phyloP scores from a whole-genome alignment of 1,139 yeast species.

The Debaryomyces fabryi region DNA sequence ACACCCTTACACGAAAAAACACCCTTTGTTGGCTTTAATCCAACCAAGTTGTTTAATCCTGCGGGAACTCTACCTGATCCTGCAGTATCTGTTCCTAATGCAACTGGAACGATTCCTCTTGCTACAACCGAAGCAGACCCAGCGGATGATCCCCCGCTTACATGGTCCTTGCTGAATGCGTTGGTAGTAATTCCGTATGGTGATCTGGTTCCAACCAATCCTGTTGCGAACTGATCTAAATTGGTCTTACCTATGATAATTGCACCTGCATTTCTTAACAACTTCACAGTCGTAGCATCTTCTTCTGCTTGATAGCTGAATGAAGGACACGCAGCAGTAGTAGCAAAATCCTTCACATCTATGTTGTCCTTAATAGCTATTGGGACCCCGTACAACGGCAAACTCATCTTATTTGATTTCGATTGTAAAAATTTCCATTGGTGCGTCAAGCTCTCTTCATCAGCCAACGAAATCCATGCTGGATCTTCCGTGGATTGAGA shows the following conservation, averaged over 20 bases:
- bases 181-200: slow-evolving; percentile 90
- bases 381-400: slow-evolving; percentile 88
- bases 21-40: slow-evolving; percentile 91
- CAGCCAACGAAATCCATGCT: slow-evolving; percentile 86
- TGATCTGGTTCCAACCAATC: slow-evolving; percentile 90
- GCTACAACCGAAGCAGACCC: slow-evolving; percentile 95
- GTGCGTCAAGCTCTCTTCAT: slow-evolving; percentile 59
- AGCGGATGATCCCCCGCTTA: slow-evolving; percentile 92
- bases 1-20: slow-evolving; percentile 84
- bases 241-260: slow-evolving; percentile 90
- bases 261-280: slow-evolving; percentile 83
- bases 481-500: slow-evolving; percentile 61
- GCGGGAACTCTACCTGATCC: slow-evolving; percentile 99
- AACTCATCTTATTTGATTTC: slow-evolving; percentile 49
- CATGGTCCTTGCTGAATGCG: slow-evolving; percentile 74
- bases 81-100: slow-evolving; percentile 97
- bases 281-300: slow-evolving; percentile 74
- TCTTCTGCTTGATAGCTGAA: slow-evolving; percentile 64
- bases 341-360: slow-evolving; percentile 76
- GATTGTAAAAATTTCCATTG: slow-evolving; percentile 83
- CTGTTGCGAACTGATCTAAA: slow-evolving; percentile 95
- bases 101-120: slow-evolving; percentile 82
- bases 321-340: slow-evolving; percentile 96
- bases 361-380: slow-evolving; percentile 93
- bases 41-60: slow-evolving; percentile 87